Evolutionary conservation across 306 rosid genomes (phyloP), one percentile per base, ranked within the genome.

Genomic region (Glycine tomentella): DNA sequence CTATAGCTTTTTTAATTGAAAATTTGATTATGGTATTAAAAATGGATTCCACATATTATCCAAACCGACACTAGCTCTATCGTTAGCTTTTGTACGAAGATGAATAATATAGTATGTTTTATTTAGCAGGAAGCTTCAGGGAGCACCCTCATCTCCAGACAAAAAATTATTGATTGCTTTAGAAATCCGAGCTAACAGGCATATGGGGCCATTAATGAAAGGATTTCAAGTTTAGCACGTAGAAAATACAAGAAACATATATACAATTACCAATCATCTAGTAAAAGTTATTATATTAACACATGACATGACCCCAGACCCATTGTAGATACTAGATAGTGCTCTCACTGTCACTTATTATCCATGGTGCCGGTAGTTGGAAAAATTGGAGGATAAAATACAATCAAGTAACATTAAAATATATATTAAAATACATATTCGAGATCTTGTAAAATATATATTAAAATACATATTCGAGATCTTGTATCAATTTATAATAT

Each of bases 141-240:
- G 40, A 50, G 48, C 50, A 80, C 33, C 40, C 69, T 15, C 56
- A 34, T 36, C 58, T 11, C 69, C 46, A 20, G 11, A 56, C 63
- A 69, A 33, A 70, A 17, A 42, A 17, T 12, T 51, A 64, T 75
- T 57, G 31, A 68, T 77, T 62, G 80, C 65, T 49, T 42, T 73
- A 63, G 69, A 62, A 56, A 78, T 77, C 63, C 17, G 79, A 77
- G 58, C 79, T 68, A 36, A 48, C 45, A 33, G 25, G 31, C 75
- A 13, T 40, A 50, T 15, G 12, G 10, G 14, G 48, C 9, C 76
- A 75, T 57, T 67, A 38, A 44, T 40, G 12, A 44, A 48, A 38
- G 14, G 44, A 11, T 63, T 56, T 67, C 40, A 63, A 40, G 57
- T 63, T 61, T 50, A 12, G 45, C 57, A 6, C 14, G 11, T 52